Evolutionary conservation across 257 asterid species (phyloP).

Genomic region (Jasminum sambac): DNA sequence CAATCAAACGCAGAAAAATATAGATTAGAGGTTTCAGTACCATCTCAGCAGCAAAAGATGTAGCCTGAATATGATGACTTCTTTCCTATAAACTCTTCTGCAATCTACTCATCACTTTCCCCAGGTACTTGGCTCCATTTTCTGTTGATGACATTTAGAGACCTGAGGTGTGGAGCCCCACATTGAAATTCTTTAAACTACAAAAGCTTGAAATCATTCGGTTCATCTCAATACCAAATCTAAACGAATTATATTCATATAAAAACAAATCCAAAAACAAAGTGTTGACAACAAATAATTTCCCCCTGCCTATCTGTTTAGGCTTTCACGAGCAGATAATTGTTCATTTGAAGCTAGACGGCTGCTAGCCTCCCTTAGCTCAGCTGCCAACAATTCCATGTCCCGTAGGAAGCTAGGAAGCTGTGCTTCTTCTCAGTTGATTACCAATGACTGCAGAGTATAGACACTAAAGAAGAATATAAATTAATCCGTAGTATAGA

Average conservation of each 20-base stretch:
- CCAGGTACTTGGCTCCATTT: slow-evolving; percentile 61
- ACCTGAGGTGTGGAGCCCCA: slow-evolving; percentile 18
- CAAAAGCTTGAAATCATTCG: background rate
- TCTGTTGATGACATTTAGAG: slow-evolving; percentile 56
- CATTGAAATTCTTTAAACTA: too few relatives aligned
- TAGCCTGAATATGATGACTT: slow-evolving; percentile 51
- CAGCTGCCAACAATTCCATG: slow-evolving; percentile 82
- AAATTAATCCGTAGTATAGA: too few relatives aligned
- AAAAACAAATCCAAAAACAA: background rate
- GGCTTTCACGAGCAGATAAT: slow-evolving; percentile 49
- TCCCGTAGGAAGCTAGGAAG: slow-evolving; percentile 74
- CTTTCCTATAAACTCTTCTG: slow-evolving; percentile 63
- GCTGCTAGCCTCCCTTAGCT: slow-evolving; percentile 73
- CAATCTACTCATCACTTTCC: slow-evolving; percentile 52
- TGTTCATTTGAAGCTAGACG: slow-evolving; percentile 68
- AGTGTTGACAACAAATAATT: too few relatives aligned
- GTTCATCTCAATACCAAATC: background rate
- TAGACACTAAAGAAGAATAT: too few relatives aligned
- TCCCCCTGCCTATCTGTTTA: slow-evolving; percentile 73
- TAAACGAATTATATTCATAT: background rate
- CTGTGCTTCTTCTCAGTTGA: slow-evolving; percentile 84
- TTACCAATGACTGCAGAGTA: too few relatives aligned
- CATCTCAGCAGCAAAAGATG: slow-evolving; percentile 57
- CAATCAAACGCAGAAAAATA: background rate
- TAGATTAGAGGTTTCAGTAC: slow-evolving; percentile 33